Conservation (phyloP, 495 filamentous ascomycete genomes). For the Penicillium steckii region DNA sequence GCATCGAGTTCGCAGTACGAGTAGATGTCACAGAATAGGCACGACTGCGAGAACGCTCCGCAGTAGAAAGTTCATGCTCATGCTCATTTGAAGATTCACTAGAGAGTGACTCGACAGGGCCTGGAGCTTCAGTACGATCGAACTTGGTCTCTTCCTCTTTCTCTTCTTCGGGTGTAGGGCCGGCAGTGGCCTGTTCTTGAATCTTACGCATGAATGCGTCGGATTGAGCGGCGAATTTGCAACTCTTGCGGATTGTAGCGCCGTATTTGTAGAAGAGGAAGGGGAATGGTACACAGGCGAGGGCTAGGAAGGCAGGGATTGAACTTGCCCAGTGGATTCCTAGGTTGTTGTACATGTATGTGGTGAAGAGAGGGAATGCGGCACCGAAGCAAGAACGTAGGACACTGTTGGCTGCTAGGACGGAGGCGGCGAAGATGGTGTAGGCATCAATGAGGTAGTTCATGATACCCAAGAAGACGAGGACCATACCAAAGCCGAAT, state of each 20-base stretch:
- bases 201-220: slow-evolving; percentile 48
- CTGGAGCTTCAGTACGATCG: slow-evolving; percentile 44
- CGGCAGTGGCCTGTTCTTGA: slow-evolving; percentile 23
- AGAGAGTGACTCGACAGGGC: slow-evolving; percentile 22
- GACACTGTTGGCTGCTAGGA: slow-evolving; percentile 75
- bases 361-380: slow-evolving; percentile 84
- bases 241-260: slow-evolving; percentile 58
- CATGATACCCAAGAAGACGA: slow-evolving; percentile 73
- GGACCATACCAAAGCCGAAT: slow-evolving; percentile 73
- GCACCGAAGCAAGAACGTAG: slow-evolving; percentile 70
- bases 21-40: slow-evolving; percentile 32
- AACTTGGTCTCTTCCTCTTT: slow-evolving; percentile 25
- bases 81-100: slow-evolving; percentile 25
- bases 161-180: neutral
- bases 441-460: slow-evolving; percentile 82
- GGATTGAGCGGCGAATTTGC: slow-evolving; percentile 68
- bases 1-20: slow-evolving; percentile 25
- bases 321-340: slow-evolving; percentile 81
- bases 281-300: slow-evolving; percentile 76
- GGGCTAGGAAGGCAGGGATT: slow-evolving; percentile 73
- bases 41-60: slow-evolving; percentile 32
- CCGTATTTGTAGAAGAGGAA: slow-evolving; percentile 82
- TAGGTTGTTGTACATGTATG: slow-evolving; percentile 70
- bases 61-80: slow-evolving; percentile 15
- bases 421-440: slow-evolving; percentile 78